phyloP scores from a whole-genome alignment of 2,329 filamentous ascomycete species.

The Penicillium glabrum region DNA sequence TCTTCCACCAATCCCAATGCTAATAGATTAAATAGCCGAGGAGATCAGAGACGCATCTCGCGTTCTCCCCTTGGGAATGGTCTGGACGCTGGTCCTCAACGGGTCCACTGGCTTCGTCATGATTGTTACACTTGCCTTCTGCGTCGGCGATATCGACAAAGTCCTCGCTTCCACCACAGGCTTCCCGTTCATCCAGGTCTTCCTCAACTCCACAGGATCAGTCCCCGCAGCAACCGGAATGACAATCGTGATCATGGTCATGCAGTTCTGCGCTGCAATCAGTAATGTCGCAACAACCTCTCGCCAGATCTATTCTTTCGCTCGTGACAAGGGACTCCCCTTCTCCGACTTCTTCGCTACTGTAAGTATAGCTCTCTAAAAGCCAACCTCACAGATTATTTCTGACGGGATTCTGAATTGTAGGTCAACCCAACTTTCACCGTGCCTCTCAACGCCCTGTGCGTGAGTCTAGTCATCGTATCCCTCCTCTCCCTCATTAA shows the following conservation, averaged over 20 bases:
- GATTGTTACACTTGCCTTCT: conserved; percentile 41
- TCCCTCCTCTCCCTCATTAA: conserved; percentile 35
- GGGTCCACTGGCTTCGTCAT: conserved; percentile 40
- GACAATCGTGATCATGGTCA: conserved; percentile 20
- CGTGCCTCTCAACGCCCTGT: conserved; percentile 19
- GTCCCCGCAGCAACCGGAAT: conserved; percentile 46
- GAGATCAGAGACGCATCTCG: conserved; percentile 39
- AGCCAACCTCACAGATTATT: background rate
- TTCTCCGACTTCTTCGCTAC: conserved; percentile 21
- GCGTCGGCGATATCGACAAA: conserved; percentile 33
- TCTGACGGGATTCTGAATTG: background rate
- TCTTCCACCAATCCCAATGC: background rate
- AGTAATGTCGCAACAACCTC: conserved; percentile 39
- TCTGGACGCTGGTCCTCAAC: conserved; percentile 36
- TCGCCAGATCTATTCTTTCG: conserved; percentile 40
- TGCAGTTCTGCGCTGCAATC: conserved; percentile 38
- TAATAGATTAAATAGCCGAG: conserved; percentile 25
- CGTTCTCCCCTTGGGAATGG: conserved; percentile 40
- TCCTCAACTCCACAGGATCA: conserved; percentile 40
- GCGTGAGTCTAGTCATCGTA: conserved; percentile 12
- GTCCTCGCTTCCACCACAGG: conserved; percentile 29
- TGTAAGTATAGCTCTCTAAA: conserved; percentile 1
- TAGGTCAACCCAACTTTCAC: conserved; percentile 9
- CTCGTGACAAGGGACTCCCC: conserved; percentile 43
- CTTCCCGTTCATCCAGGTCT: conserved; percentile 31